Evolutionary conservation across 139 green algal genomes (phyloP).

Genomic region (Volvox africanus): DNA sequence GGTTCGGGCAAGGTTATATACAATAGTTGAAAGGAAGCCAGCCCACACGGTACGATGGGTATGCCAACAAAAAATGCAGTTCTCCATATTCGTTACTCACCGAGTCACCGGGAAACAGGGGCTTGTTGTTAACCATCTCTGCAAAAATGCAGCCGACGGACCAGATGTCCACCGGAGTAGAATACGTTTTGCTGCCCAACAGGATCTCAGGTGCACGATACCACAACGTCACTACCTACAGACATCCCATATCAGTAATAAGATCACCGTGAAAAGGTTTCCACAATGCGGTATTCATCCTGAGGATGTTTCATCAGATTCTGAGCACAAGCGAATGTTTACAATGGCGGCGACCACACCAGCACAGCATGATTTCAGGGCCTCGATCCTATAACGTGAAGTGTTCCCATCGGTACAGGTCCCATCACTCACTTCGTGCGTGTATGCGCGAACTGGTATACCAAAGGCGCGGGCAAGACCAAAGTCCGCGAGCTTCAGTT

Average conservation of each 20-base stretch:
- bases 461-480: conserved; percentile 95
- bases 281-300: too few species aligned
- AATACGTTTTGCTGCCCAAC: conserved; percentile 95
- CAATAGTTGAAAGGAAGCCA: too few species aligned
- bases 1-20: too few species aligned
- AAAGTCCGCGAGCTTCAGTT: conserved; percentile 99
- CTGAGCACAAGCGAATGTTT: too few species aligned
- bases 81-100: conserved; percentile 36
- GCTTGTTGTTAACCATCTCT: conserved; percentile 91
- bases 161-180: conserved; percentile 97
- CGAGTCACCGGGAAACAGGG: conserved; percentile 85
- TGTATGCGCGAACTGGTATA: conserved; percentile 96
- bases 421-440: conserved; percentile 85
- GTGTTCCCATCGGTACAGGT: background rate
- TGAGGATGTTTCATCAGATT: too few species aligned
- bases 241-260: too few species aligned
- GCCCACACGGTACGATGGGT: too few species aligned
- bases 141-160: conserved; percentile 98
- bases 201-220: conserved; percentile 97
- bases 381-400: too few species aligned
- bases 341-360: too few species aligned
- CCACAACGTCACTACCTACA: conserved; percentile 96
- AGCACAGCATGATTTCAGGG: too few species aligned
- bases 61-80: too few species aligned
- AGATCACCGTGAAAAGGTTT: too few species aligned